Evolutionary conservation across 371 early-diverging fungal genomes (phyloP), one percentile per base, ranked within the genome.

Genomic region (Parasitella parasitica): DNA sequence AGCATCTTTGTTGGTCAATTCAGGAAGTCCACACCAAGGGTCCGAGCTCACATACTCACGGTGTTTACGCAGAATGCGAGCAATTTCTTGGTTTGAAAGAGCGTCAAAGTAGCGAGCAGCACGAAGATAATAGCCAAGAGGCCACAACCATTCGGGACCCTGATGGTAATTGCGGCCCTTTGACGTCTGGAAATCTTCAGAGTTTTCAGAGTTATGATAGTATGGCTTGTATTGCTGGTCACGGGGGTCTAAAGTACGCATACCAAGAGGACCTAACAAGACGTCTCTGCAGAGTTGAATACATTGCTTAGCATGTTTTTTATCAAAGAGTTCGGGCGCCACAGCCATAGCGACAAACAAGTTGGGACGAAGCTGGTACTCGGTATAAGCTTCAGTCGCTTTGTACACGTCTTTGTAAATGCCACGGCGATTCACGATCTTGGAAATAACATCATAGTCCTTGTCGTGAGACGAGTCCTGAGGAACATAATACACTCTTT

Each of bases 81-180:
- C 87, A 59, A 94, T 79, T 5, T 61, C 69, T 18, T 66, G 62
- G 12, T 61, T 54, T n/a, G 66, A 28, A 28, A 77, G 60, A 28
- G 75, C 64, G 49, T 82, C 77, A 66, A 96, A 93, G 30, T 82
- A 59, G n/a, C 91, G 69, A 46, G 89, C 91, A 1, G 99, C 94
- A 12, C 92, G 87, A 55, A 96, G 78, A 73, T 88, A 97, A 77
- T 89, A 95, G 0, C 96, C 97, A 0, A 87, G 80, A 12, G 85
- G 83, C 97, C 97, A 98, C 6, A 97, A 81, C 99, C 99, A 98
- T 84, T 98, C 99, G 71, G 92, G 86, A 4, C 97, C 99, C 66
- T 97, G 94, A 67, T 98, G 98, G 69, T 98, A 98, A 69, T 98
- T 98, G 75, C 90, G 91, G 12, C 99, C 99, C 55, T 96, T 94